Percentiles rank a stretch among this genome's conserved stretches.
Evolutionary conservation across 2,329 filamentous ascomycete species (phyloP).

Genomic region (Byssothecium circinans): DNA sequence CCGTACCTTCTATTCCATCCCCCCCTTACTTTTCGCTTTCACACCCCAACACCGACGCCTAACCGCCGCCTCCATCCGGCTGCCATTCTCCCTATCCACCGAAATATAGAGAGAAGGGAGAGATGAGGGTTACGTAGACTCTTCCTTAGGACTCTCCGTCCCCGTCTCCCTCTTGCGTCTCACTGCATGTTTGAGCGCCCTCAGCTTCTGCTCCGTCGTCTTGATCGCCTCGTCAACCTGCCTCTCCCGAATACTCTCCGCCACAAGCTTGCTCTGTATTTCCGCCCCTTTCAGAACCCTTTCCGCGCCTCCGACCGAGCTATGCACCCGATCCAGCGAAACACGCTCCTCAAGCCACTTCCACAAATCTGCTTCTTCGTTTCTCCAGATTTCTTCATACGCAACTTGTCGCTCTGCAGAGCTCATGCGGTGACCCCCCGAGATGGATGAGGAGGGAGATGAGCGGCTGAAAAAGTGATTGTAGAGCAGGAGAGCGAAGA

Average conservation of each 20-base stretch:
- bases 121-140: constrained; percentile 9
- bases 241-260: constrained; percentile 65
- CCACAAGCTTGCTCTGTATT: constrained; percentile 36
- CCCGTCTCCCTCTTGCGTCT: constrained; percentile 24
- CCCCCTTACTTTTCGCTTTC: too few relatives aligned
- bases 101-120: too few relatives aligned
- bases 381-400: constrained; percentile 91
- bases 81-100: too few relatives aligned
- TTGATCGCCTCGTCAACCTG: constrained; percentile 80
- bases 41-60: too few relatives aligned
- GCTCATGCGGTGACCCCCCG: constrained; percentile 26
- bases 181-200: constrained; percentile 73
- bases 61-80: too few relatives aligned
- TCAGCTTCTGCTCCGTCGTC: constrained; percentile 83
- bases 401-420: constrained; percentile 71
- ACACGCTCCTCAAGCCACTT: constrained; percentile 89
- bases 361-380: constrained; percentile 88
- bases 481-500: constrained; percentile 58
- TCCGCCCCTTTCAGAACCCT: constrained; percentile 23
- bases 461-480: constrained; percentile 34
- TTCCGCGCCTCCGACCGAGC: constrained; percentile 16
- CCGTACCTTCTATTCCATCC: too few relatives aligned
- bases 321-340: constrained; percentile 62
- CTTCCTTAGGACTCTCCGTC: constrained; percentile 23
- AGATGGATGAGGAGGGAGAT: constrained; percentile 20